Evolutionary conservation across 208 protist genomes (phyloP).

Genomic region (Trypanosoma grayi): DNA sequence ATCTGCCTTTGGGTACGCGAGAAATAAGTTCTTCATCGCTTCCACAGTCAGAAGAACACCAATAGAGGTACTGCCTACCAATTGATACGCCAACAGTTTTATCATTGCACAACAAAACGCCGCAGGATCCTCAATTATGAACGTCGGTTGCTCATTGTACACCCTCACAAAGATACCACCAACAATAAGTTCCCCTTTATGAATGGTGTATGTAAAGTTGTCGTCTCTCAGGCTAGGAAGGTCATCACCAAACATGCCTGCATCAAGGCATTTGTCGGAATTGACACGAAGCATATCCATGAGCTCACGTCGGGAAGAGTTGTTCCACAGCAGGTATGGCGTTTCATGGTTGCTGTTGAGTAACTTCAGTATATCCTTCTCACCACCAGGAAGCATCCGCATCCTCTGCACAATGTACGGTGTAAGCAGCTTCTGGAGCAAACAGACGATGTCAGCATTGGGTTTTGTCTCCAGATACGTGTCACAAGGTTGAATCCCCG

Average conservation of each 20-base stretch:
- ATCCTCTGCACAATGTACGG: conserved; percentile 78
- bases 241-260: conserved; percentile 25
- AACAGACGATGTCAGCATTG: conserved; percentile 30
- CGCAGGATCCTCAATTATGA: conserved; percentile 64
- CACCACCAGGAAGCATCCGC: conserved; percentile 19
- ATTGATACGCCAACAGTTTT: conserved; percentile 35
- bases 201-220: conserved; percentile 61
- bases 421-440: conserved; percentile 78
- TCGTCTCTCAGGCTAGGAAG: conserved; percentile 2
- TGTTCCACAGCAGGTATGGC: conserved; percentile 90
- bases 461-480: conserved; percentile 26
- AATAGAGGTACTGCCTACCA: conserved; percentile 8
- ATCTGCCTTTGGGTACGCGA: conserved; percentile 14
- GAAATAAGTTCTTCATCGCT: conserved; percentile 43
- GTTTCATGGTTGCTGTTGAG: conserved; percentile 86
- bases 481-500: conserved; percentile 34
- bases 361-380: conserved; percentile 65
- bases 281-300: conserved; percentile 55
- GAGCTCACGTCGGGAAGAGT: conserved; percentile 74
- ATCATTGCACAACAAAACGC: conserved; percentile 60
- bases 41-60: conserved; percentile 30
- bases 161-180: conserved; percentile 88
- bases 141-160: conserved; percentile 83
- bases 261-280: conserved; percentile 48
- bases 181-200: conserved; percentile 78